Evolutionary conservation across 371 early-diverging fungal species (phyloP), one percentile per base, ranked within the genome.

Genomic region (Rhizomucor miehei): DNA sequence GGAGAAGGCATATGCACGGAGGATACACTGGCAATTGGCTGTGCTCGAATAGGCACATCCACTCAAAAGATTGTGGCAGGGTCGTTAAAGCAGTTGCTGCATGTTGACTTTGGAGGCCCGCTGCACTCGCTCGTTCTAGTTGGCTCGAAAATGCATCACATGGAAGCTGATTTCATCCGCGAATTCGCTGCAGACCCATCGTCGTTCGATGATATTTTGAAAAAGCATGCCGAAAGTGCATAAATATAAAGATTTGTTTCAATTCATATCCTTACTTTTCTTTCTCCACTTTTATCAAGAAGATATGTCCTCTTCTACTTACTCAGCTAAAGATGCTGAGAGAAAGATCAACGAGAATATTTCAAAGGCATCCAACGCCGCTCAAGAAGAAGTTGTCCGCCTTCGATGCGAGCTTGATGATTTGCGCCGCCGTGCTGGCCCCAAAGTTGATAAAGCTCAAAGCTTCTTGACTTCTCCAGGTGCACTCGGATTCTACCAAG

Each of bases 61-160:
- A 87, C 87, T 19, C 93, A 97, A 73, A 76, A 87, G 63, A 84
- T 92, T 56, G 75, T 75, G n/a, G 88, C 92, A 25, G 99, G 96
- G 24, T 94, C 94, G 4, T 79, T 98, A 52, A 71, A 80, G 40
- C 90, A 97, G 63, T 74, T 99, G 45, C 57, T 85, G 11, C 67
- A 82, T 6, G 85, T 72, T 5, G 98, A 98, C 60, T 95, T 98
- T 78, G 99, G 99, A 6, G 82, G 80, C 20, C 99, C 99, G 36
- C 75, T 99, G 8, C 59, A 99, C 75, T 97, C 98, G 16, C 76
- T 99, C 13, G 94, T 99, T 14, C 58, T 91, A 34, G 84, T 98
- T 46, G 94, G 98, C 13, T 84, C 79, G 35, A 81, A 86, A 59
- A 87, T 98, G 88, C 99, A 99, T 66, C 81, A 89, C 57, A 82